Conservation (phyloP, 176 grass and related monocot species). For the Poa pratensis region DNA sequence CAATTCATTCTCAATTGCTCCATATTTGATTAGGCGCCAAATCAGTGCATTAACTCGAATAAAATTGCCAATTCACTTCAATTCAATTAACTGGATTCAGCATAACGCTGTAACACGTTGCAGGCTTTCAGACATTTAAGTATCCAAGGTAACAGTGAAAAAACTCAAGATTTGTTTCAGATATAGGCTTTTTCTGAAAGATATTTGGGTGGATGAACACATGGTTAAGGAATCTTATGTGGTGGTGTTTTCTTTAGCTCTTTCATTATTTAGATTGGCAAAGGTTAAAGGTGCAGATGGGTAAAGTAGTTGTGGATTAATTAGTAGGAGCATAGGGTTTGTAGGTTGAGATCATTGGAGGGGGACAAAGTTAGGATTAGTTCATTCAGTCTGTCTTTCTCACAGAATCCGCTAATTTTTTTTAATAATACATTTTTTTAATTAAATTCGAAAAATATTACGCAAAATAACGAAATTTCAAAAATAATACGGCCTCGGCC, state of each 20-base stretch:
- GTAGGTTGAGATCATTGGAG: slow-evolving; percentile 51
- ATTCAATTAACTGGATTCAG: background rate
- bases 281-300: slow-evolving; percentile 40
- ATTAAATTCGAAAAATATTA: too few relatives aligned
- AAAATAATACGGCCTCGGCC: too few relatives aligned
- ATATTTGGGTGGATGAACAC: slow-evolving; percentile 46
- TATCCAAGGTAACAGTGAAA: slow-evolving; percentile 8
- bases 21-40: background rate
- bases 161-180: background rate
- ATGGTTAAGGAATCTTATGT: slow-evolving; percentile 57
- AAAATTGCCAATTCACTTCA: background rate
- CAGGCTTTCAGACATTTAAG: slow-evolving; percentile 24
- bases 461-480: too few relatives aligned
- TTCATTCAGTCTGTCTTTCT: slow-evolving; percentile 39
- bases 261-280: slow-evolving; percentile 29
- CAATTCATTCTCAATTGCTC: background rate
- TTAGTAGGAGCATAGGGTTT: slow-evolving; percentile 28
- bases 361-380: slow-evolving; percentile 39
- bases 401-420: too few relatives aligned
- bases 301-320: slow-evolving; percentile 47
- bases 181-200: slow-evolving; percentile 43
- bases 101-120: too few relatives aligned
- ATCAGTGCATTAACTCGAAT: background rate
- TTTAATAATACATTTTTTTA: too few relatives aligned
- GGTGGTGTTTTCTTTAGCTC: slow-evolving; percentile 24